Conservation (phyloP, 495 filamentous ascomycete genomes). For the Hypoxylon lenormandii region DNA sequence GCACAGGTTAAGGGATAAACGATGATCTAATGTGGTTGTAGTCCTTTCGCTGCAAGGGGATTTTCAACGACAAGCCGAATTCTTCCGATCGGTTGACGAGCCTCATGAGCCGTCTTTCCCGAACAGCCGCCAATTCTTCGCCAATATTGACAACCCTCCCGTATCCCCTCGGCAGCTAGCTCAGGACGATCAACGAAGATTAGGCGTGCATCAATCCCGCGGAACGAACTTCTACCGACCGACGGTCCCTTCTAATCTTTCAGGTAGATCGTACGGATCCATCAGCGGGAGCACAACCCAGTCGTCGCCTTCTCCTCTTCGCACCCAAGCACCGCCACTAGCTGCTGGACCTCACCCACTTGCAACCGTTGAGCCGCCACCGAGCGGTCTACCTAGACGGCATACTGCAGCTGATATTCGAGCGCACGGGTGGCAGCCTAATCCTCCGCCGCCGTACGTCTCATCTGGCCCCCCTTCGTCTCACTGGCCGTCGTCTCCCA, state of each 20-base stretch:
- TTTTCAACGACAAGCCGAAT: slow-evolving; percentile 84
- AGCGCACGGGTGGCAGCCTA: slow-evolving; percentile 83
- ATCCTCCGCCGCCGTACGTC: slow-evolving; percentile 75
- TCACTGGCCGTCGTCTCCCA: slow-evolving; percentile 90
- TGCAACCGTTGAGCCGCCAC: slow-evolving; percentile 77
- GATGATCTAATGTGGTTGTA: slow-evolving; percentile 56
- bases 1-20: slow-evolving; percentile 15
- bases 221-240: slow-evolving; percentile 71
- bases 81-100: slow-evolving; percentile 74
- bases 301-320: slow-evolving; percentile 77
- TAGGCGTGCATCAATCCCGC: slow-evolving; percentile 61
- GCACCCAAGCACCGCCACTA: slow-evolving; percentile 74
- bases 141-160: slow-evolving; percentile 80
- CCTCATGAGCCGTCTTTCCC: slow-evolving; percentile 79
- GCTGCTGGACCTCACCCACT: slow-evolving; percentile 80
- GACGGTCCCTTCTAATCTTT: slow-evolving; percentile 81
- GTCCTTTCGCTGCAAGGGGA: slow-evolving; percentile 84
- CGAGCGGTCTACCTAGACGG: slow-evolving; percentile 79
- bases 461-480: slow-evolving; percentile 75
- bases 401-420: slow-evolving; percentile 98
- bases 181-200: slow-evolving; percentile 83
- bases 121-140: slow-evolving; percentile 80
- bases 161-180: slow-evolving; percentile 92
- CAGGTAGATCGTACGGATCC: slow-evolving; percentile 81
- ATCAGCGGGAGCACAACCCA: slow-evolving; percentile 73